A percentile compares a stretch with the other conserved stretches of the same genome.
phyloP scores from a whole-genome alignment of 805 yeast species.

The Clavispora phyllophila region DNA sequence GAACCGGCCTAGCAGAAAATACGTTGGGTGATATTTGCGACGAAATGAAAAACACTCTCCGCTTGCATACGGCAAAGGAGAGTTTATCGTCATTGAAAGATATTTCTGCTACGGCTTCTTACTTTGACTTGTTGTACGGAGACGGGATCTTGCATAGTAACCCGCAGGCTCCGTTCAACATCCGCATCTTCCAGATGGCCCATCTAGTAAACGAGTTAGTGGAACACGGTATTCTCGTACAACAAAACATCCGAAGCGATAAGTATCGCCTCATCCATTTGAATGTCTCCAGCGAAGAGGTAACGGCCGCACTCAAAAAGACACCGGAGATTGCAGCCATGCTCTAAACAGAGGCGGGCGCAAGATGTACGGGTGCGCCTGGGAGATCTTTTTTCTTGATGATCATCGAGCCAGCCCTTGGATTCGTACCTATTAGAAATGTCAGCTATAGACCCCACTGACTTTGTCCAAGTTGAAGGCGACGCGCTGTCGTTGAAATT shows the following conservation, averaged over 20 bases:
- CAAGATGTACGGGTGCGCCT: conserved; percentile 6
- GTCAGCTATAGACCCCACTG: conserved; percentile 40
- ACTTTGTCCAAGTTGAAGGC: conserved; percentile 49
- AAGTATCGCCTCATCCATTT: conserved; percentile 60
- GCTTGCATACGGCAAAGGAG: conserved; percentile 34
- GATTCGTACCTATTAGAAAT: conserved; percentile 9
- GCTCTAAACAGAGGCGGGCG: conserved; percentile 2
- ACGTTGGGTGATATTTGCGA: conserved; percentile 73
- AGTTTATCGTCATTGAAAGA: conserved; percentile 15
- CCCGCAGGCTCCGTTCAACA: conserved; percentile 24
- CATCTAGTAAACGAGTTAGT: conserved; percentile 62
- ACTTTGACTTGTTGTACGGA: conserved; percentile 24
- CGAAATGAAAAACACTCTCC: conserved; percentile 55
- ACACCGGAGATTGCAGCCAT: conserved; percentile 33
- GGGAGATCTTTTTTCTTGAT: conserved; percentile 1
- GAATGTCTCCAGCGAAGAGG: conserved; percentile 66
- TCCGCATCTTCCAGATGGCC: conserved; percentile 57
- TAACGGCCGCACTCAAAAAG: conserved; percentile 51
- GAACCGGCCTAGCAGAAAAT: conserved; percentile 68
- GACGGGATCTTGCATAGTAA: conserved; percentile 12
- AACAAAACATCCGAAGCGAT: conserved; percentile 65
- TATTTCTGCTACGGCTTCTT: conserved; percentile 11
- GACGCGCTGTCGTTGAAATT: conserved; percentile 38
- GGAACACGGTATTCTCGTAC: conserved; percentile 72
- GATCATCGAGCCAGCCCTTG: conserved; percentile 6